Conservation (phyloP, 1,284 basidiomycete genomes). For the Sporisorium sorghi region DNA sequence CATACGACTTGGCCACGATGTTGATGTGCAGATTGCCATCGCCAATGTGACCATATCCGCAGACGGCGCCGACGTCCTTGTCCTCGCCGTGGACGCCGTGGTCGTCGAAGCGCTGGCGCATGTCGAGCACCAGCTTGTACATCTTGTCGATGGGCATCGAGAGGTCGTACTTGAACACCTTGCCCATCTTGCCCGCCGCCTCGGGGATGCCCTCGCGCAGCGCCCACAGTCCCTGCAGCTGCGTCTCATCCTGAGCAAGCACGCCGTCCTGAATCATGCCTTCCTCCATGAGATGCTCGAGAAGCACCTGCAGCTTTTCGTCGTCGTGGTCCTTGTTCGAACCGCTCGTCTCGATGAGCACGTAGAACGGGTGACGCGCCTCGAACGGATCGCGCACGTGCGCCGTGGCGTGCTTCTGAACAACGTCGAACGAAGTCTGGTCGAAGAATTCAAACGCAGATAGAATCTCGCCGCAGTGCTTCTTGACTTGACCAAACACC, state of each 20-base stretch:
- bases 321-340: conserved; percentile 94
- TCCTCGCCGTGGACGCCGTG: conserved; percentile 82
- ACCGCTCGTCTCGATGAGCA: conserved; percentile 92
- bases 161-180: conserved; percentile 97
- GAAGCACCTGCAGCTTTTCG: conserved; percentile 88
- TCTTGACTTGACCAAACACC: conserved; percentile 74
- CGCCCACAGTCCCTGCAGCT: conserved; percentile 90
- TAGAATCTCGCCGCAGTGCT: conserved; percentile 90
- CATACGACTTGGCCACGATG: conserved; percentile 85
- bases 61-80: conserved; percentile 72
- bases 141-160: conserved; percentile 89
- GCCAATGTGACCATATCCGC: conserved; percentile 96
- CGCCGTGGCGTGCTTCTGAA: conserved; percentile 75
- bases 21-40: conserved; percentile 98
- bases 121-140: conserved; percentile 86
- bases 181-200: conserved; percentile 91
- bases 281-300: conserved; percentile 84
- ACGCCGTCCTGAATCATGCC: conserved; percentile 88
- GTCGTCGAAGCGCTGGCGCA: conserved; percentile 79
- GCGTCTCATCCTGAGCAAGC: conserved; percentile 88
- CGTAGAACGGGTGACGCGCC: conserved; percentile 74
- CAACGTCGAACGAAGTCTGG: conserved; percentile 85
- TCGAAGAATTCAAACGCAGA: conserved; percentile 99
- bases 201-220: conserved; percentile 95
- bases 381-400: conserved; percentile 64